Percentiles rank a stretch among this genome's conserved stretches.
Evolutionary conservation across 78 protist genomes (phyloP).

Genomic region (Emiliania huxleyi): DNA sequence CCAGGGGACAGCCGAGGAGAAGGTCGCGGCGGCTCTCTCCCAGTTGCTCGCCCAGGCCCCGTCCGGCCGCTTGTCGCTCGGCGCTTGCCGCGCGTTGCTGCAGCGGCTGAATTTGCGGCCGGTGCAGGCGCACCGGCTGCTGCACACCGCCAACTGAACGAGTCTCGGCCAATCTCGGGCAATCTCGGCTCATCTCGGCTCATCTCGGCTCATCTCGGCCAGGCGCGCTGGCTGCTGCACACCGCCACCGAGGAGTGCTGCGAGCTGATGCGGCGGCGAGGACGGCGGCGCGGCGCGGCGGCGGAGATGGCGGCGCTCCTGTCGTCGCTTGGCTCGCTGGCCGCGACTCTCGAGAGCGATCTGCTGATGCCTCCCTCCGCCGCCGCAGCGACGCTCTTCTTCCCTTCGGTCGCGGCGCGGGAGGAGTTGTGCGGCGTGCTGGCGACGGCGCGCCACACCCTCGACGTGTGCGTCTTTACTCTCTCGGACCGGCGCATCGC

Average conservation of each 20-base stretch:
- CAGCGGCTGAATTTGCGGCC: neutral
- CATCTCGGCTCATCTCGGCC: no score
- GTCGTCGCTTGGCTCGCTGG: neutral
- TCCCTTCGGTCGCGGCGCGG: neutral
- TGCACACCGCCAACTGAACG: no score
- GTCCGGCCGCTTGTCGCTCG: neutral
- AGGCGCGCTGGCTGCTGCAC: no score
- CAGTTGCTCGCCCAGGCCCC: neutral
- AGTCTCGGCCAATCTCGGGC: no score
- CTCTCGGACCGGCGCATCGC: slow-evolving; percentile 22
- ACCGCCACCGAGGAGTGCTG: no score
- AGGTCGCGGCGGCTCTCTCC: neutral
- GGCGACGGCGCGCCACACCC: neutral
- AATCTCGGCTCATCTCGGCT: no score
- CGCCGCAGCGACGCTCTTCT: neutral
- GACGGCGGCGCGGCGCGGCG: no score
- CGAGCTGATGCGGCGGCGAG: no score
- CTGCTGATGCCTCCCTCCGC: neutral
- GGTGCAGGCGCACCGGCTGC: neutral
- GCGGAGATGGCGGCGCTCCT: no score
- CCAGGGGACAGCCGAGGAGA: neutral
- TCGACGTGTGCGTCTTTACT: slow-evolving; percentile 56
- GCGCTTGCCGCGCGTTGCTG: neutral
- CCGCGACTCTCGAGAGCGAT: neutral
- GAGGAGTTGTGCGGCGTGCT: neutral